Evolutionary conservation across 139 green algal species (phyloP).

Genomic region (Tetradesmus lagerheimii): DNA sequence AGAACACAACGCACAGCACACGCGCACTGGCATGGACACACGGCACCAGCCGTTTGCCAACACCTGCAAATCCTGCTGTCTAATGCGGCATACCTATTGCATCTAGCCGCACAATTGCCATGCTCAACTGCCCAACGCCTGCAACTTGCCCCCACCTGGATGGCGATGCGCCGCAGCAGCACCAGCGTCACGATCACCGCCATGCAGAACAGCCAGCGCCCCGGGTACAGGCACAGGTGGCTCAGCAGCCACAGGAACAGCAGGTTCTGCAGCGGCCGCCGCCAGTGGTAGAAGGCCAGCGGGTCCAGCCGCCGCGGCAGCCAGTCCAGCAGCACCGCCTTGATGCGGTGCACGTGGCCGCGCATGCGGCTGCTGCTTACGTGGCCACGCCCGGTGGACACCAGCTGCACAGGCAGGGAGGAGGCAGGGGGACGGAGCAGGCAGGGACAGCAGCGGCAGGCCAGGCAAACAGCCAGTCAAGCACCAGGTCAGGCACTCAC

Average conservation of each 20-base stretch:
- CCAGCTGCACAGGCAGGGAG: constrained; percentile 12
- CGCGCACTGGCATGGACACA: too few relatives aligned
- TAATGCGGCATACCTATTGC: too few relatives aligned
- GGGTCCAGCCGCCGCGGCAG: constrained; percentile 42
- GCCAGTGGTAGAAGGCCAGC: constrained; percentile 46
- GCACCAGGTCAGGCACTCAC: too few relatives aligned
- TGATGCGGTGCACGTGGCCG: constrained; percentile 40
- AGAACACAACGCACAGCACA: too few relatives aligned
- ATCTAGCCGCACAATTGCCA: too few relatives aligned
- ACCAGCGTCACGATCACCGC: neutral
- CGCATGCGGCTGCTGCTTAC: constrained; percentile 6
- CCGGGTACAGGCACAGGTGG: constrained; percentile 39
- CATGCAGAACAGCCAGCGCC: constrained; percentile 19
- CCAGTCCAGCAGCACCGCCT: constrained; percentile 41
- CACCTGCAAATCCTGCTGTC: too few relatives aligned
- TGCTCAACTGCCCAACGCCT: too few relatives aligned
- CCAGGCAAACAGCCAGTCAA: too few relatives aligned
- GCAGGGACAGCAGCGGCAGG: neutral
- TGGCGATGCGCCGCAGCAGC: constrained; percentile 9
- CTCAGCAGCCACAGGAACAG: constrained; percentile 39
- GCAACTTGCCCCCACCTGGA: constrained; percentile 28
- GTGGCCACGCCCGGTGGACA: constrained; percentile 4
- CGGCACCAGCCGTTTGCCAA: too few relatives aligned
- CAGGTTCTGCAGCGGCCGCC: constrained; percentile 32
- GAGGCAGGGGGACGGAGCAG: neutral